Conservation (phyloP, 768 basidiomycete genomes). For the Cantharellus anzutake region DNA sequence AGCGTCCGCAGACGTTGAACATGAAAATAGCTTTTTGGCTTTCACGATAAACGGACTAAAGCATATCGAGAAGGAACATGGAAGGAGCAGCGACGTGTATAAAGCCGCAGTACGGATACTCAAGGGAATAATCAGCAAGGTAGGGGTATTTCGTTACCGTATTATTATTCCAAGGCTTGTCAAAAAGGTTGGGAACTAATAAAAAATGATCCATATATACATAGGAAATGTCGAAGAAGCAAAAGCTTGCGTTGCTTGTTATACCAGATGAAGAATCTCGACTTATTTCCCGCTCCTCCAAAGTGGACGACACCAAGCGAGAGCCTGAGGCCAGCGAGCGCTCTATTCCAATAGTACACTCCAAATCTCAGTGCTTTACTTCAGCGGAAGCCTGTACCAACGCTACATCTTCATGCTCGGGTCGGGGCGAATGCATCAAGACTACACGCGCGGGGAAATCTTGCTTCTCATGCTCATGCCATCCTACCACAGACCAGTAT, state of each 20-base stretch:
- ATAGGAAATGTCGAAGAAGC: background rate
- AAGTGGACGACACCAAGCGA: background rate
- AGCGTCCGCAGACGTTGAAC: slow-evolving; percentile 20
- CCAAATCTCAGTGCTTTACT: slow-evolving; percentile 42
- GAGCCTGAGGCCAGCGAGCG: background rate
- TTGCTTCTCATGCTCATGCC: slow-evolving; percentile 33
- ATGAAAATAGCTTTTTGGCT: slow-evolving; percentile 34
- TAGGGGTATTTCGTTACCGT: slow-evolving; percentile 22
- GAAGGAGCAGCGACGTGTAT: background rate
- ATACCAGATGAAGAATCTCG: background rate
- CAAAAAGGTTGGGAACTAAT: too few relatives aligned
- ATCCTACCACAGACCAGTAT: slow-evolving; percentile 28
- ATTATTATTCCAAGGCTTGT: slow-evolving; percentile 10
- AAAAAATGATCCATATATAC: background rate
- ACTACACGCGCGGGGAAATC: slow-evolving; percentile 37
- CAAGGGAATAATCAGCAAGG: slow-evolving; percentile 19
- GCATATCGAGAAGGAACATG: slow-evolving; percentile 22
- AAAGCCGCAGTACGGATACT: background rate
- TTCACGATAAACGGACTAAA: slow-evolving; percentile 36
- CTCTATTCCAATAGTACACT: slow-evolving; percentile 20
- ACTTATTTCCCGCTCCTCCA: background rate
- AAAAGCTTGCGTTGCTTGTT: slow-evolving; percentile 16
- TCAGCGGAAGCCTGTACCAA: slow-evolving; percentile 36
- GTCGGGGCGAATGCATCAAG: slow-evolving; percentile 44
- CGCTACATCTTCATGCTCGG: slow-evolving; percentile 47